Evolutionary conservation across 2,329 filamentous ascomycete genomes (phyloP), one percentile per base, ranked within the genome.

Genomic region (Cryoendolithus antarcticus): DNA sequence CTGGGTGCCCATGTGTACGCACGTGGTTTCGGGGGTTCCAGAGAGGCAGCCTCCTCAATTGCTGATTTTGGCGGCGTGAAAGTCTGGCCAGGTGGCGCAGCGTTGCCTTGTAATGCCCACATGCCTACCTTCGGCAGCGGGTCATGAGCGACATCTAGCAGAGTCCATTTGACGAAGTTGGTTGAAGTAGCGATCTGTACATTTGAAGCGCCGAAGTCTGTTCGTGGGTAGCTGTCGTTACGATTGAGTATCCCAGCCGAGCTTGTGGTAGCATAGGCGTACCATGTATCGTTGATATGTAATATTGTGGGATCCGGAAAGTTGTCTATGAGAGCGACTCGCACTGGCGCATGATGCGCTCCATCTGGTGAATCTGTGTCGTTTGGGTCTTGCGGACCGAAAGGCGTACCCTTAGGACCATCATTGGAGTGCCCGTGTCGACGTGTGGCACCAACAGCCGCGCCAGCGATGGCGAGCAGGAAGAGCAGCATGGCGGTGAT

Each of bases 251-350:
- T 51, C 4, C 54, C 53, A 6, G 56, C 54, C 2, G 53, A 56
- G 37, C 56, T 56, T 42, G 57, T 61, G 11, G 62, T 63, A 0
- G 52, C 61, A 38, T 54, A 62, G 2, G 61, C 59, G 35, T 61
- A 62, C 54, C 55, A 64, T 0, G 50, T 56, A 12, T 53, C 54
- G 12, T 56, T 50, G 19, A 51, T 42, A 29, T 51, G 44, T 27
- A 54, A 47, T 9, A 64, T 45, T 7, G 52, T 41, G 2, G 62
- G 62, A 47, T 64, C 62, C 1, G 62, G 55, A 35, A 64, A 64
- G 47, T 63, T 61, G 12, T 47, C 48, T 3, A 41, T 32, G 19
- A 60, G 43, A 10, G 52, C 54, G n/a, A 41, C 34, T 30, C 43
- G 39, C 33, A 55, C 43, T 4, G 47, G 49, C 7, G 43, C 41